These are phyloP conservation scores for Spongospora subterranea DNA, from an alignment of 208 protist species.

Conservation along the genomic window DNA sequence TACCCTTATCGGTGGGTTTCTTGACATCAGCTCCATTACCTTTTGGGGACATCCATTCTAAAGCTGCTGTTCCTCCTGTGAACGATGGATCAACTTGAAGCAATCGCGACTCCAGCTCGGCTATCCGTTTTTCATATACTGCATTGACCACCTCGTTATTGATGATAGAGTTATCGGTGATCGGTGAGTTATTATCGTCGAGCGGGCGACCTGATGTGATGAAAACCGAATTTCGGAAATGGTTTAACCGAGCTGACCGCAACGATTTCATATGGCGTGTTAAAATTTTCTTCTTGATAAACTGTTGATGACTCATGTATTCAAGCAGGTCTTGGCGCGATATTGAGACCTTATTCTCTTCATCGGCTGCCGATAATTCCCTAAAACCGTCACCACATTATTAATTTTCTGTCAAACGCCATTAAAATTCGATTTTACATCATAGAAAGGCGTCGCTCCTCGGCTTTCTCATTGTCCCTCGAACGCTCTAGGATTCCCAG, in stretches of 20 bases:
- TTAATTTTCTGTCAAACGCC: too few relatives aligned
- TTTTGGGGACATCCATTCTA: too few relatives aligned
- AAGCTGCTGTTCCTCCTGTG: too few relatives aligned
- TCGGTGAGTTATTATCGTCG: not conserved
- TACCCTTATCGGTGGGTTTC: too few relatives aligned
- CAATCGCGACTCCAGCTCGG: not conserved
- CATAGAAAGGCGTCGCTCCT: conserved; percentile 15
- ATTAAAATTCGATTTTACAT: not conserved
- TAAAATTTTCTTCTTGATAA: conserved; percentile 3
- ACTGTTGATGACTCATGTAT: conserved; percentile 24
- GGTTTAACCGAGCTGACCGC: not conserved
- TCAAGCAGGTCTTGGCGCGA: not conserved
- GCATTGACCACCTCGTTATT: not conserved
- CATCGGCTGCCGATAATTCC: conserved; percentile 9
- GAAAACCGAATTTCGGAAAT: not conserved
- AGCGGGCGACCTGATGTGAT: not conserved
- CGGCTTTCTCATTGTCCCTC: not conserved
- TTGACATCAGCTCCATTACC: too few relatives aligned
- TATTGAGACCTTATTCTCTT: not conserved
- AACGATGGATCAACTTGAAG: not conserved
- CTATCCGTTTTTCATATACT: not conserved
- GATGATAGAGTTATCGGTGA: not conserved
- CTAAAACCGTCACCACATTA: not conserved
- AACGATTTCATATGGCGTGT: conserved; percentile 15
- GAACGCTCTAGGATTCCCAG: not conserved